phyloP scores from a whole-genome alignment of 2,329 filamentous ascomycete species.

The Lachnellula cervina region DNA sequence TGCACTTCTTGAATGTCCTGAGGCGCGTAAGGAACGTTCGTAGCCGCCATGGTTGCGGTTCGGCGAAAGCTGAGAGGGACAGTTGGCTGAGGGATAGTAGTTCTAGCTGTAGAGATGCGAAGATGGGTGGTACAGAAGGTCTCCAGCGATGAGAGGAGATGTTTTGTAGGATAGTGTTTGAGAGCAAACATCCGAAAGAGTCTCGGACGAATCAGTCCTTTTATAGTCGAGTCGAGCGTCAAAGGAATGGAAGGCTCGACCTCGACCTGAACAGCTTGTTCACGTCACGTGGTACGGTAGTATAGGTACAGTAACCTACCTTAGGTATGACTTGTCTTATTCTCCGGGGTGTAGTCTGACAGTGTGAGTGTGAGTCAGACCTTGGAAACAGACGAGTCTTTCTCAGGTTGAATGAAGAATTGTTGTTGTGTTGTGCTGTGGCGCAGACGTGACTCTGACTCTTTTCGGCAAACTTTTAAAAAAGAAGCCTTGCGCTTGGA shows the following conservation, averaged over 20 bases:
- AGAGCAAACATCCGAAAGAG: neutral
- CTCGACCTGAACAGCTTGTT: too few relatives aligned
- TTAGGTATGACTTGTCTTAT: neutral
- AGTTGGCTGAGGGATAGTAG: neutral
- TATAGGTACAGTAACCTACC: too few relatives aligned
- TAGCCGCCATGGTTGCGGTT: slow-evolving; percentile 45
- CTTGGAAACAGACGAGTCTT: neutral
- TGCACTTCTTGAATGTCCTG: slow-evolving; percentile 68
- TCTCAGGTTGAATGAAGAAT: too few relatives aligned
- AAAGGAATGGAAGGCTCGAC: neutral
- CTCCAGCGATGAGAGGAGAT: neutral
- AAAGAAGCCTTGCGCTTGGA: neutral
- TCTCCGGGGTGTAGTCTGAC: neutral
- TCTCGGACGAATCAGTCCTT: neutral
- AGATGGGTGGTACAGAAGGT: neutral
- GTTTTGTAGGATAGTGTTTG: neutral
- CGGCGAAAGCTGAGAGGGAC: neutral
- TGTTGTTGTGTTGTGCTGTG: neutral
- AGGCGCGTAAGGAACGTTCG: slow-evolving; percentile 54
- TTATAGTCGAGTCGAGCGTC: neutral
- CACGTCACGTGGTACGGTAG: too few relatives aligned
- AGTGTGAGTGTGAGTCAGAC: neutral
- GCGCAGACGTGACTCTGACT: neutral
- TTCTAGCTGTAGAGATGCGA: slow-evolving; percentile 1
- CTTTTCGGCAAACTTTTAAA: neutral